Evolutionary conservation across 805 yeast genomes (phyloP).

Genomic region (Lachancea quebecensis): DNA sequence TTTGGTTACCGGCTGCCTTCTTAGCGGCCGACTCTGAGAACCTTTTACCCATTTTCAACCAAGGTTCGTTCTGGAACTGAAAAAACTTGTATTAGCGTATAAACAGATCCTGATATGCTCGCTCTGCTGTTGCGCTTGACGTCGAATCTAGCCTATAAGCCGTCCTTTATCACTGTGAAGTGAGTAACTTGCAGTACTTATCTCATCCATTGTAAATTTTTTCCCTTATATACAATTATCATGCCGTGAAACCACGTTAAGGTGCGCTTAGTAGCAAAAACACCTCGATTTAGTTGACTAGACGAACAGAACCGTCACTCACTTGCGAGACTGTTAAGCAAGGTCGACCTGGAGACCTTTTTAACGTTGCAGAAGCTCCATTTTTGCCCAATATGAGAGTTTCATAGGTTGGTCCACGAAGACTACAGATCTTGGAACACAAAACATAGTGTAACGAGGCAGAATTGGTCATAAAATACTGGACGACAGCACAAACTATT

Average conservation of each 20-base stretch:
- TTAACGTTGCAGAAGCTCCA: background rate
- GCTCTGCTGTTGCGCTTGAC: no score
- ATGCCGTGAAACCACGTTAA: background rate
- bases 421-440: no score
- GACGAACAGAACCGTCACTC: background rate
- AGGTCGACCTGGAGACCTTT: no score
- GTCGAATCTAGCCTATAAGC: no score
- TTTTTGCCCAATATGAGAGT: background rate
- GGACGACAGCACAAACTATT: no score
- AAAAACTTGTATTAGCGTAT: background rate
- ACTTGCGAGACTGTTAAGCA: background rate
- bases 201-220: background rate
- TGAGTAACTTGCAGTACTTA: no score
- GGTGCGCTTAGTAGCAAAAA: constrained; percentile 1
- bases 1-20: constrained; percentile 31
- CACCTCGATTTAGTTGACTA: background rate
- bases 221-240: background rate
- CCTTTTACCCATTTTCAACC: constrained; percentile 31
- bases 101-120: background rate
- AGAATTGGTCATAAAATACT: no score
- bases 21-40: constrained; percentile 31
- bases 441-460: no score
- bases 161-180: no score
- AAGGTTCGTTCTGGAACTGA: background rate
- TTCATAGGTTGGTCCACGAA: no score